phyloP scores from a whole-genome alignment of 208 protist genomes.

The Leishmania tropica region DNA sequence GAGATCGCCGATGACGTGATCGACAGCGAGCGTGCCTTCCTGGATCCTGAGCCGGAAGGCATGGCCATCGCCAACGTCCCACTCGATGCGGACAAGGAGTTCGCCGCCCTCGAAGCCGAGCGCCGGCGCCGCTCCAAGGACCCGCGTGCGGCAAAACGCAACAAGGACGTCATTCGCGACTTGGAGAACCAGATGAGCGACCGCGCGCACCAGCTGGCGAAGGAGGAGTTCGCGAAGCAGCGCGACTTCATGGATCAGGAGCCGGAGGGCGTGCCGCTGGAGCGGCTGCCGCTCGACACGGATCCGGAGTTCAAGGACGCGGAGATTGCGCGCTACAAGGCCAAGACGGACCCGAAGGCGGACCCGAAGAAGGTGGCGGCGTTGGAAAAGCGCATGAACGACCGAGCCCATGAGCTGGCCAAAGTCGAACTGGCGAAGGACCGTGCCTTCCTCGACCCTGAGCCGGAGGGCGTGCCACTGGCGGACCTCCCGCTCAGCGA shows the following conservation, averaged over 20 bases:
- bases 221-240: constrained; percentile 61
- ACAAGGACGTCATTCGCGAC: constrained; percentile 70
- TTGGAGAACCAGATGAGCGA: constrained; percentile 77
- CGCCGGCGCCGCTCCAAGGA: constrained; percentile 57
- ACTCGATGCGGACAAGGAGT: constrained; percentile 79
- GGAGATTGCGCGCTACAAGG: constrained; percentile 71
- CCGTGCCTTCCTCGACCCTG: constrained; percentile 68
- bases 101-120: constrained; percentile 76
- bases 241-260: constrained; percentile 78
- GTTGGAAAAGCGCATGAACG: constrained; percentile 61
- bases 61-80: constrained; percentile 71
- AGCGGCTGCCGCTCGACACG: constrained; percentile 68
- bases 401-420: constrained; percentile 57
- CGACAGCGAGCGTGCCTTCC: constrained; percentile 66
- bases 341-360: constrained; percentile 48
- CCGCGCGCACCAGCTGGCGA: constrained; percentile 61
- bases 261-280: constrained; percentile 70
- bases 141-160: constrained; percentile 56
- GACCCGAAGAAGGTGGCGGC: constrained; percentile 43
- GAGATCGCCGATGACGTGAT: constrained; percentile 76
- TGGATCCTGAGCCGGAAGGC: constrained; percentile 77
- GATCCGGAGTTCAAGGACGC: constrained; percentile 80
- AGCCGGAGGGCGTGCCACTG: constrained; percentile 86
- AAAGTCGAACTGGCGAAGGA: constrained; percentile 61
- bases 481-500: constrained; percentile 55